Evolutionary conservation across 106 monocot genomes (phyloP).

Genomic region (Dendrobium huoshanense): DNA sequence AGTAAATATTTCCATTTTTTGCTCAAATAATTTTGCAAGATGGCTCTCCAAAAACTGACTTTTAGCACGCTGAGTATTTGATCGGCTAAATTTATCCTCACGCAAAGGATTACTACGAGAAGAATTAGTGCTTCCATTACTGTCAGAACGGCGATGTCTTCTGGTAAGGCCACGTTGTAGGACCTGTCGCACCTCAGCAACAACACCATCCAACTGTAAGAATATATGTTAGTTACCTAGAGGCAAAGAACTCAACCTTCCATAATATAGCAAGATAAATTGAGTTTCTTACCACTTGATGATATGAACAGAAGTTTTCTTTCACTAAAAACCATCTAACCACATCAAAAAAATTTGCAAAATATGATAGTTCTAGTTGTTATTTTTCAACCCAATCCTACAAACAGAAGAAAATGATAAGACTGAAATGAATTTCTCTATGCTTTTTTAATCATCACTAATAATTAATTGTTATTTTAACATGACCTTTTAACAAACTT

Average conservation of each 20-base stretch:
- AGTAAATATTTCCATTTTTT: conserved; percentile 98
- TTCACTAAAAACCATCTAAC: neutral
- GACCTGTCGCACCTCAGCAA: conserved; percentile 70
- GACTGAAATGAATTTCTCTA: neutral
- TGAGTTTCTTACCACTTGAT: neutral
- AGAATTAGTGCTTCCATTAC: conserved; percentile 82
- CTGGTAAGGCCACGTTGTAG: conserved; percentile 54
- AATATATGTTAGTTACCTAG: conserved; percentile 2
- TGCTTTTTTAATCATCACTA: neutral
- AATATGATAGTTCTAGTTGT: neutral
- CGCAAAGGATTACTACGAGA: conserved; percentile 72
- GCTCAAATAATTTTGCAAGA: conserved; percentile 97
- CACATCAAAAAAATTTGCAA: neutral
- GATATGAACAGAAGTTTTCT: neutral
- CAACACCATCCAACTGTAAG: conserved; percentile 52
- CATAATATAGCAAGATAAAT: neutral
- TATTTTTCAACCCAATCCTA: neutral
- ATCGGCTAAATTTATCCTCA: conserved; percentile 67
- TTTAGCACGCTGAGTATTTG: conserved; percentile 80
- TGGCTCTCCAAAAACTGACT: conserved; percentile 97
- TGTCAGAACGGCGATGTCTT: conserved; percentile 76
- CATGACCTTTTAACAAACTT: neutral
- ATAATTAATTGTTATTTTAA: neutral
- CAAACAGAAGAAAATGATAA: neutral
- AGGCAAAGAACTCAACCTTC: neutral